Percentiles rank a stretch among this genome's conserved stretches.
phyloP scores from a whole-genome alignment of 306 rosid genomes.

The Acacia crassicarpa region DNA sequence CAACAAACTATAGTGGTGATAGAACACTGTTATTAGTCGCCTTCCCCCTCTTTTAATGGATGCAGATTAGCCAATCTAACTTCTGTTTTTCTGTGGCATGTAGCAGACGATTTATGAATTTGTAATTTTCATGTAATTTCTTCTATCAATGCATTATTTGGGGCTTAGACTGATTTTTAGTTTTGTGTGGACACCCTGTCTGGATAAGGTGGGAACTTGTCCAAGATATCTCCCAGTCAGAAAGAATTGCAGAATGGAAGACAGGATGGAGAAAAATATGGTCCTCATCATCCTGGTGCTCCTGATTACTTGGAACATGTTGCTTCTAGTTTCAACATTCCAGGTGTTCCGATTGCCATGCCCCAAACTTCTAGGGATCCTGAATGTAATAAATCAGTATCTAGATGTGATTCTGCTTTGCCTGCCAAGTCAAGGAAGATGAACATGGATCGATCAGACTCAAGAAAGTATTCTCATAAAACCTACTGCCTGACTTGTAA shows the following conservation, averaged over 20 bases:
- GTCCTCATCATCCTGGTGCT: conserved; percentile 53
- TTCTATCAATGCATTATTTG: conserved; percentile 17
- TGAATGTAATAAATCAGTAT: conserved; percentile 61
- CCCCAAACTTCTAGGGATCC: conserved; percentile 72
- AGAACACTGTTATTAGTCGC: not conserved
- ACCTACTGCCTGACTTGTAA: conserved; percentile 12
- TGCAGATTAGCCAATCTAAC: not conserved
- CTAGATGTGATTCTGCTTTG: conserved; percentile 60
- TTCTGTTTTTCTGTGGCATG: not conserved
- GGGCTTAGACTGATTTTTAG: conserved; percentile 39
- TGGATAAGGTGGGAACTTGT: conserved; percentile 57
- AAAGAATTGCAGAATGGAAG: conserved; percentile 56
- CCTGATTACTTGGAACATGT: conserved; percentile 63
- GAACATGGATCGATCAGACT: conserved; percentile 71
- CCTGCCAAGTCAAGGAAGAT: conserved; percentile 76
- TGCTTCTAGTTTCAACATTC: conserved; percentile 73
- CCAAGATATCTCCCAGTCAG: conserved; percentile 44
- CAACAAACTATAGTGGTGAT: not conserved
- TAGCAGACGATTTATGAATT: not conserved
- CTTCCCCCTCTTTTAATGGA: not conserved
- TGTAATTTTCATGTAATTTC: not conserved
- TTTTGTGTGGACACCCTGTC: conserved; percentile 49
- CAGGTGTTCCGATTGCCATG: conserved; percentile 70
- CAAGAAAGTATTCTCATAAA: conserved; percentile 63
- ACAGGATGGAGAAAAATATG: conserved; percentile 45